These are phyloP conservation scores for Shiraia sp. DNA, from an alignment of 2,329 filamentous ascomycete species.

Conservation along the genomic window DNA sequence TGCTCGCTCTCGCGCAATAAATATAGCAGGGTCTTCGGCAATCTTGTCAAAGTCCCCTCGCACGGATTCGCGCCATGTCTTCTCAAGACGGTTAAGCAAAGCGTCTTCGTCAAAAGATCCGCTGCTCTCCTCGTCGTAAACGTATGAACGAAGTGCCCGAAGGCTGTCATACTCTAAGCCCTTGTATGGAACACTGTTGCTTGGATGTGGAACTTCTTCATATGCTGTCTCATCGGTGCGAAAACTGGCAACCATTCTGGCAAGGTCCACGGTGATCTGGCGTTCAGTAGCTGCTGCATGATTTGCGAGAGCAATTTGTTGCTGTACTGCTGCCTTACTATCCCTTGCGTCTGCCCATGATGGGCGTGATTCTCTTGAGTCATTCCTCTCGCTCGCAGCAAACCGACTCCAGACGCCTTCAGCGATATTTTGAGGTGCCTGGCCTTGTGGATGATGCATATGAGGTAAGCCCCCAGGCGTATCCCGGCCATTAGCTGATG, in stretches of 20 bases:
- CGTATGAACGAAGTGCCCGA: slow-evolving; percentile 34
- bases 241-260: slow-evolving; percentile 33
- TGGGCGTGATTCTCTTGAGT: slow-evolving; percentile 19
- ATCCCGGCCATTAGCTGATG: slow-evolving; percentile 11
- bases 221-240: slow-evolving; percentile 22
- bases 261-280: slow-evolving; percentile 32
- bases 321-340: slow-evolving; percentile 19
- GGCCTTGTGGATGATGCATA: slow-evolving; percentile 14
- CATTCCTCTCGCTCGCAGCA: slow-evolving; percentile 14
- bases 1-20: slow-evolving; percentile 38
- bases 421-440: slow-evolving; percentile 18
- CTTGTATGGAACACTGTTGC: slow-evolving; percentile 25
- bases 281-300: slow-evolving; percentile 28
- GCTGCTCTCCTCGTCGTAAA: slow-evolving; percentile 32
- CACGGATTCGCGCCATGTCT: slow-evolving; percentile 35
- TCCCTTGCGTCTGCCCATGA: slow-evolving; percentile 16
- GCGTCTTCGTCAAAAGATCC: slow-evolving; percentile 32
- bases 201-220: slow-evolving; percentile 25
- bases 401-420: slow-evolving; percentile 31
- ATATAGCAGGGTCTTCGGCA: slow-evolving; percentile 30
- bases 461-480: slow-evolving; percentile 1
- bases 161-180: slow-evolving; percentile 37
- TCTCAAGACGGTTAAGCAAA: slow-evolving; percentile 36
- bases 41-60: slow-evolving; percentile 31
- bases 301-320: slow-evolving; percentile 24